phyloP scores from a whole-genome alignment of 75 land plant genomes.

The Adiantum capillusveneris region DNA sequence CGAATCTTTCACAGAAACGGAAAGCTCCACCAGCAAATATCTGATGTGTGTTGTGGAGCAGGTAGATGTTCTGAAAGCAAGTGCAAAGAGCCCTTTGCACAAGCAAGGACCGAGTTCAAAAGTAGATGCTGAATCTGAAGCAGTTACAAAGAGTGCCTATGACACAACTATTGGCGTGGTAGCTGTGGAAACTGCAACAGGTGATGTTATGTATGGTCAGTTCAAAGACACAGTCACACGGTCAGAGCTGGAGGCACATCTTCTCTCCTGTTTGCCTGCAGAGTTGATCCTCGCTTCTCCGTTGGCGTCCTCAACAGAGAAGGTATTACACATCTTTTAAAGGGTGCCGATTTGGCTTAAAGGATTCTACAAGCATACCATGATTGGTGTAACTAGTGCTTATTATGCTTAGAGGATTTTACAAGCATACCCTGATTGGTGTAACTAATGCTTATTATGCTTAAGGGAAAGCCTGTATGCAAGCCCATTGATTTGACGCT shows the following conservation, averaged over 20 bases:
- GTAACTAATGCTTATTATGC: too few species aligned
- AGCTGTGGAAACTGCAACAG: conserved; percentile 87
- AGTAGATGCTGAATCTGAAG: conserved; percentile 7
- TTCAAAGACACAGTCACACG: conserved; percentile 71
- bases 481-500: too few species aligned
- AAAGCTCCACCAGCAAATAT: conserved; percentile 42
- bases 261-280: conserved; percentile 70
- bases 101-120: conserved; percentile 5
- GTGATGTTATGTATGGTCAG: conserved; percentile 81
- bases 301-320: conserved; percentile 59
- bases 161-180: conserved; percentile 71
- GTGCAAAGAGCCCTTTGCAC: conserved; percentile 5
- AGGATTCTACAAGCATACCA: too few species aligned
- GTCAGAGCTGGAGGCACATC: conserved; percentile 63
- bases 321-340: conserved; percentile 51
- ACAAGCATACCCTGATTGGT: too few species aligned
- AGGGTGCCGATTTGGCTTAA: too few species aligned
- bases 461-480: too few species aligned
- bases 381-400: too few species aligned
- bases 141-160: conserved; percentile 13
- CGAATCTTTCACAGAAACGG: conserved; percentile 24
- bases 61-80: background rate
- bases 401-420: too few species aligned
- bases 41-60: conserved; percentile 79
- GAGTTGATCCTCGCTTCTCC: conserved; percentile 79